These are phyloP conservation scores for Brassica carinata DNA, from an alignment of 345 rosid genomes.

Conservation along the genomic window DNA sequence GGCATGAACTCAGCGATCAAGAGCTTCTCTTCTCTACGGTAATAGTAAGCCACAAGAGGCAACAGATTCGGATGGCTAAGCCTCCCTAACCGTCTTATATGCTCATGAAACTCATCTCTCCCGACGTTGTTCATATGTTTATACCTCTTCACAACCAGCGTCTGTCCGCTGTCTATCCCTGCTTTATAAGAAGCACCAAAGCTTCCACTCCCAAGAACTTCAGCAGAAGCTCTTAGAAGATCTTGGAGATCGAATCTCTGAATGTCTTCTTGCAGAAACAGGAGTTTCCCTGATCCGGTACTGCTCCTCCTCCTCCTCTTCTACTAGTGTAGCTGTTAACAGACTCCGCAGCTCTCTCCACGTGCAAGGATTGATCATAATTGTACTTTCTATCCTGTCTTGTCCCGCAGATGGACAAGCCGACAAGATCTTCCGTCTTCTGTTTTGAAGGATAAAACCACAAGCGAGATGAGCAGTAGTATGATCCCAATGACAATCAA, in stretches of 20 bases:
- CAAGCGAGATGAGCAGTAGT: slow-evolving; percentile 31
- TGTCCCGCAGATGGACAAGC: slow-evolving; percentile 31
- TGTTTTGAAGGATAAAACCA: slow-evolving; percentile 23
- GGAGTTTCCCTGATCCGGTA: slow-evolving; percentile 47
- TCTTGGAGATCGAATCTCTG: slow-evolving; percentile 68
- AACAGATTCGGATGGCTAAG: slow-evolving; percentile 46
- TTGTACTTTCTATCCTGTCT: slow-evolving; percentile 32
- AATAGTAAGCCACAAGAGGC: slow-evolving; percentile 53
- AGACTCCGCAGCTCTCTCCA: slow-evolving; percentile 13
- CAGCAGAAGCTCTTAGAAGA: slow-evolving; percentile 71
- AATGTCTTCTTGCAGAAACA: slow-evolving; percentile 23
- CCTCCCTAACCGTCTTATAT: slow-evolving; percentile 64
- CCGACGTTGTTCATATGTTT: slow-evolving; percentile 44
- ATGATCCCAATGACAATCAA: slow-evolving; percentile 18
- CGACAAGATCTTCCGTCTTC: slow-evolving; percentile 24
- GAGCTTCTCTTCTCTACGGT: slow-evolving; percentile 76
- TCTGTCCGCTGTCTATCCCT: slow-evolving; percentile 34
- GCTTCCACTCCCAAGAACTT: slow-evolving; percentile 81
- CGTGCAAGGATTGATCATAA: slow-evolving; percentile 4
- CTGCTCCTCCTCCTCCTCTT: slow-evolving; percentile 19
- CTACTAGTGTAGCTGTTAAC: slow-evolving; percentile 16
- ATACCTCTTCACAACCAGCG: slow-evolving; percentile 75
- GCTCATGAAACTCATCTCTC: slow-evolving; percentile 66
- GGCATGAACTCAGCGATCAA: slow-evolving; percentile 55
- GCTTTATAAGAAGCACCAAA: slow-evolving; percentile 83